phyloP scores from a whole-genome alignment of 2,329 filamentous ascomycete genomes.

The Byssoonygena ceratinophila region DNA sequence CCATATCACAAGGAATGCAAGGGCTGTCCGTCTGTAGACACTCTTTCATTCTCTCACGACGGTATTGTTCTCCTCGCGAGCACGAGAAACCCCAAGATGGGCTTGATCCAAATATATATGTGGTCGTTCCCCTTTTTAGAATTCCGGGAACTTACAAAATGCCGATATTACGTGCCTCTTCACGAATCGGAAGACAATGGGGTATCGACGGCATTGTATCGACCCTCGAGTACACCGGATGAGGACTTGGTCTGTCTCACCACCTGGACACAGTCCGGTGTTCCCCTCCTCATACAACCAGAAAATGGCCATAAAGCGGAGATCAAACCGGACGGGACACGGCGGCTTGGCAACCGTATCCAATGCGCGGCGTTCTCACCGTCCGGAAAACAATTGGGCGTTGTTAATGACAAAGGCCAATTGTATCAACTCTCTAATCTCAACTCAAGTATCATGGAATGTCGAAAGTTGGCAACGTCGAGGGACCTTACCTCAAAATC shows the following conservation, averaged over 20 bases:
- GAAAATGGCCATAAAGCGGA: constrained; percentile 30
- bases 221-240: constrained; percentile 26
- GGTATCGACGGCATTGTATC: constrained; percentile 30
- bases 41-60: constrained; percentile 34
- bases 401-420: constrained; percentile 36
- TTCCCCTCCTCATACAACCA: constrained; percentile 33
- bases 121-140: constrained; percentile 33
- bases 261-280: constrained; percentile 37
- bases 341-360: constrained; percentile 32
- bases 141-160: constrained; percentile 29
- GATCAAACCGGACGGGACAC: constrained; percentile 26
- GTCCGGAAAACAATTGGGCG: constrained; percentile 30
- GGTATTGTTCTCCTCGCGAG: constrained; percentile 33
- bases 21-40: constrained; percentile 32
- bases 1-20: constrained; percentile 29
- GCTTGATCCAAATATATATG: constrained; percentile 31
- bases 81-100: constrained; percentile 29
- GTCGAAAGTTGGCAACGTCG: constrained; percentile 29
- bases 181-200: constrained; percentile 38
- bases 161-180: constrained; percentile 32
- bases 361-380: constrained; percentile 34
- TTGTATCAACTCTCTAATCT: constrained; percentile 33
- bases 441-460: constrained; percentile 32
- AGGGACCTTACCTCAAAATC: constrained; percentile 33
- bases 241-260: constrained; percentile 33